Conservation (phyloP, 768 basidiomycete species). For the Russula compacta region DNA sequence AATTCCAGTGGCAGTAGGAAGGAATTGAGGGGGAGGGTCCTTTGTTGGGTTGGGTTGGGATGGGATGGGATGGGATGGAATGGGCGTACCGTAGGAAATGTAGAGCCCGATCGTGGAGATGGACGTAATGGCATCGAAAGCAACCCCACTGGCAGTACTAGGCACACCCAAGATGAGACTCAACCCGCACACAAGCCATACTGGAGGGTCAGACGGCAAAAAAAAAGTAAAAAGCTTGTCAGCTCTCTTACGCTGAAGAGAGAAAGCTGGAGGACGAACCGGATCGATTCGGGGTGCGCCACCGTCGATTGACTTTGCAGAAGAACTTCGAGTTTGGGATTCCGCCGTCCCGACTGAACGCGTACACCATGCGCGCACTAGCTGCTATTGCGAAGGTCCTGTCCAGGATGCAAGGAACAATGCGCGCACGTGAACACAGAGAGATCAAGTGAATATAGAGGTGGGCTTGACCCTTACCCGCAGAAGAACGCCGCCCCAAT, state of each 20-base stretch:
- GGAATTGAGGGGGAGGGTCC: too few relatives aligned
- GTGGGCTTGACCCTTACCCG: slow-evolving; percentile 34
- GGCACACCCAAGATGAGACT: slow-evolving; percentile 70
- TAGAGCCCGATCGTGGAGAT: slow-evolving; percentile 73
- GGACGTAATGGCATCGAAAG: slow-evolving; percentile 46
- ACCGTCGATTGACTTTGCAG: slow-evolving; percentile 47
- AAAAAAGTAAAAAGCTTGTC: background rate
- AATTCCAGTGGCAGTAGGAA: too few relatives aligned
- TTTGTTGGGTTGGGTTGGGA: too few relatives aligned
- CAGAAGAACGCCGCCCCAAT: slow-evolving; percentile 71
- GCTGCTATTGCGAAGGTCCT: slow-evolving; percentile 72
- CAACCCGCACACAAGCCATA: slow-evolving; percentile 71
- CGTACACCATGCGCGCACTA: slow-evolving; percentile 79
- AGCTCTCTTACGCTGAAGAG: background rate
- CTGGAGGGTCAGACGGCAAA: slow-evolving; percentile 26
- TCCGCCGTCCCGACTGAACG: slow-evolving; percentile 67
- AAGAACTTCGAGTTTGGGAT: slow-evolving; percentile 62
- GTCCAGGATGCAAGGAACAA: background rate
- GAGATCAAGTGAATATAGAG: background rate
- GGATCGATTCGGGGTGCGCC: slow-evolving; percentile 59
- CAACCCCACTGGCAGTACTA: slow-evolving; percentile 62
- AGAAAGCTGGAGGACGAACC: slow-evolving; percentile 30
- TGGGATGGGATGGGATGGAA: background rate
- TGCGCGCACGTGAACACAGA: background rate
- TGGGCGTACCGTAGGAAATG: slow-evolving; percentile 53